Evolutionary conservation across 1,139 yeast species (phyloP).

Genomic region (Kodamaea alishanica): DNA sequence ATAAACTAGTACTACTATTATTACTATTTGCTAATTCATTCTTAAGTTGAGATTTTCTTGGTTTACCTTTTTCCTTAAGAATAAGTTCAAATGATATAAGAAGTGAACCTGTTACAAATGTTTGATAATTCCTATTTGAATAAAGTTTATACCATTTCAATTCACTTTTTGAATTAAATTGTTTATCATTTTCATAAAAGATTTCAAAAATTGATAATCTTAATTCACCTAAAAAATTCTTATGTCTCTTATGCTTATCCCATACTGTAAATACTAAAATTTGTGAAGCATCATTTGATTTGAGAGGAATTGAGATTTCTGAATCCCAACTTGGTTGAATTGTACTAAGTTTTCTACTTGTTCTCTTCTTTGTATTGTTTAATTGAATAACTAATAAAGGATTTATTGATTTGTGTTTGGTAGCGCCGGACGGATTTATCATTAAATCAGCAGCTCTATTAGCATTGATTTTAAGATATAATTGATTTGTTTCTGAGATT

Average conservation of each 20-base stretch:
- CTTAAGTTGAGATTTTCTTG: background rate
- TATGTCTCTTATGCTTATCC: conserved; percentile 45
- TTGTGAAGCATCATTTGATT: conserved; percentile 26
- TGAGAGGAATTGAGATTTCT: conserved; percentile 31
- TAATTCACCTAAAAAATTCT: conserved; percentile 56
- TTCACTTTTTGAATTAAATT: conserved; percentile 23
- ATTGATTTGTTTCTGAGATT: conserved; percentile 6
- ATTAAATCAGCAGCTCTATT: conserved; percentile 41
- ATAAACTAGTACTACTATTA: conserved; percentile 9
- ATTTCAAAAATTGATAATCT: conserved; percentile 44
- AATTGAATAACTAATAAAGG: conserved; percentile 37
- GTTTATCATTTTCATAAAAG: conserved; percentile 23
- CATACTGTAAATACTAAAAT: conserved; percentile 37
- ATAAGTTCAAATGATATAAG: conserved; percentile 48
- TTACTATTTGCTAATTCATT: conserved; percentile 7
- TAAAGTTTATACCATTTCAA: conserved; percentile 51
- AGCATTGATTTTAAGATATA: conserved; percentile 33
- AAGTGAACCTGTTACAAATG: conserved; percentile 57
- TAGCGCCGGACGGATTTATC: conserved; percentile 9
- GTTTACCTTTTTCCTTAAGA: conserved; percentile 16
- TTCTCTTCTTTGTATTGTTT: conserved; percentile 28
- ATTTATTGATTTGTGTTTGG: conserved; percentile 23
- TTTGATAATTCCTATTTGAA: conserved; percentile 43
- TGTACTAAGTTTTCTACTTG: conserved; percentile 36
- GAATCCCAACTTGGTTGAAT: conserved; percentile 47